phyloP scores from a whole-genome alignment of 225 moss, liverwort and hornwort genomes.

The Neckera pumila region DNA sequence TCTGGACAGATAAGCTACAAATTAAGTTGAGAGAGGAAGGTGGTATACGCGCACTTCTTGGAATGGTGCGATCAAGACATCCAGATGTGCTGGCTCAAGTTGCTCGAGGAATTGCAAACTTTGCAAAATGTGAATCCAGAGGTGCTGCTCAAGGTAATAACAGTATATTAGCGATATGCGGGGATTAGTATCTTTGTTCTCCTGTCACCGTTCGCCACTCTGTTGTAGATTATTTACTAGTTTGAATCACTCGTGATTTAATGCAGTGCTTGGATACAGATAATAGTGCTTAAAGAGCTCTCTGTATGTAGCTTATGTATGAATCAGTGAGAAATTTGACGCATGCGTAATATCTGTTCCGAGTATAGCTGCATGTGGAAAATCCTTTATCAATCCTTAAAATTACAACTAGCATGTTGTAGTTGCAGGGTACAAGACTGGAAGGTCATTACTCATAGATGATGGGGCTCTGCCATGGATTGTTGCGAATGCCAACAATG shows the following conservation, averaged over 20 bases:
- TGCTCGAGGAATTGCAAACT: constrained; percentile 93
- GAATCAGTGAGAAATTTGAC: neutral
- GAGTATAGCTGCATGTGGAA: neutral
- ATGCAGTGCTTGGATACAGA: neutral
- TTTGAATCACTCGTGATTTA: neutral
- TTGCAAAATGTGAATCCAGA: constrained; percentile 97
- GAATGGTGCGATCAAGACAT: constrained; percentile 94
- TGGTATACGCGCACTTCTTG: constrained; percentile 83
- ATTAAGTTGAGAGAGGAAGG: constrained; percentile 92
- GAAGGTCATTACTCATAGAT: constrained; percentile 83
- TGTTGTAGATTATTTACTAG: neutral
- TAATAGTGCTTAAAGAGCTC: neutral
- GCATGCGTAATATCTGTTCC: neutral
- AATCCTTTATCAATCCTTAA: neutral
- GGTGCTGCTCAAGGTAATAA: constrained; percentile 85
- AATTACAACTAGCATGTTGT: neutral
- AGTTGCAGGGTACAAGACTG: constrained; percentile 68
- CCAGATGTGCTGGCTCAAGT: constrained; percentile 98
- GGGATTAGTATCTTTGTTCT: neutral
- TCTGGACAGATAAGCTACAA: constrained; percentile 75
- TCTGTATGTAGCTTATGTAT: too few relatives aligned
- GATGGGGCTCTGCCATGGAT: constrained; percentile 97
- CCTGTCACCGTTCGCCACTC: neutral
- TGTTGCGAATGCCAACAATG: constrained; percentile 94
- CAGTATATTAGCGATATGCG: neutral